phyloP scores from a whole-genome alignment of 768 basidiomycete species.

The Chalciporus pseudorubinellus region DNA sequence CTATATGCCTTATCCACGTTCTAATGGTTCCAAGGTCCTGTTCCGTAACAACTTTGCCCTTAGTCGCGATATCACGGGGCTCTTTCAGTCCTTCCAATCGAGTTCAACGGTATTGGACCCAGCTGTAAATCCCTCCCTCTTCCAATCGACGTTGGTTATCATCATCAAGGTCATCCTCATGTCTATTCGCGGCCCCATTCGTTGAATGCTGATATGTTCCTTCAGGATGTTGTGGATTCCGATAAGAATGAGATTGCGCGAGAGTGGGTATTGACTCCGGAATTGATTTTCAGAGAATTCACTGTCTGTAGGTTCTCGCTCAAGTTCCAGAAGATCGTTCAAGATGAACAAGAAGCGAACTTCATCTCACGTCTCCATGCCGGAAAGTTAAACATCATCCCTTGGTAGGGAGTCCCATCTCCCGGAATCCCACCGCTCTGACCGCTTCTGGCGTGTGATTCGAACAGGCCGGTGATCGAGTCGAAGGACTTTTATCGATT shows the following conservation, averaged over 20 bases:
- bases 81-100: conserved; percentile 62
- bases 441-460: not conserved
- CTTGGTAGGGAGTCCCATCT: conserved; percentile 38
- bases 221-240: conserved; percentile 54
- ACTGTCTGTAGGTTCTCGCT: conserved; percentile 43
- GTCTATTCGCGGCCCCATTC: not conserved
- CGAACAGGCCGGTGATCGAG: conserved; percentile 51
- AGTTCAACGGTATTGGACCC: conserved; percentile 57
- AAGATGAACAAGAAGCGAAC: conserved; percentile 56
- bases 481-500: conserved; percentile 55
- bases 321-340: conserved; percentile 59
- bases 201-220: not conserved
- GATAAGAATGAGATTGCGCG: conserved; percentile 56
- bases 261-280: conserved; percentile 42
- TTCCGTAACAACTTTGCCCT: conserved; percentile 67
- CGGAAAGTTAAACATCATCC: conserved; percentile 53
- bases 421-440: not conserved
- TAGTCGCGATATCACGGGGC: conserved; percentile 55
- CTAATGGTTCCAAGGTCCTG: conserved; percentile 42
- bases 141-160: conserved; percentile 57
- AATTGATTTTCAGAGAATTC: not conserved
- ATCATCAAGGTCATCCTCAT: conserved; percentile 50
- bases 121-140: conserved; percentile 54
- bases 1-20: not conserved
- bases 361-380: conserved; percentile 59